These are phyloP conservation scores for Colletotrichum nymphaeae DNA, from an alignment of 2,329 filamentous ascomycete genomes.

Conservation along the genomic window DNA sequence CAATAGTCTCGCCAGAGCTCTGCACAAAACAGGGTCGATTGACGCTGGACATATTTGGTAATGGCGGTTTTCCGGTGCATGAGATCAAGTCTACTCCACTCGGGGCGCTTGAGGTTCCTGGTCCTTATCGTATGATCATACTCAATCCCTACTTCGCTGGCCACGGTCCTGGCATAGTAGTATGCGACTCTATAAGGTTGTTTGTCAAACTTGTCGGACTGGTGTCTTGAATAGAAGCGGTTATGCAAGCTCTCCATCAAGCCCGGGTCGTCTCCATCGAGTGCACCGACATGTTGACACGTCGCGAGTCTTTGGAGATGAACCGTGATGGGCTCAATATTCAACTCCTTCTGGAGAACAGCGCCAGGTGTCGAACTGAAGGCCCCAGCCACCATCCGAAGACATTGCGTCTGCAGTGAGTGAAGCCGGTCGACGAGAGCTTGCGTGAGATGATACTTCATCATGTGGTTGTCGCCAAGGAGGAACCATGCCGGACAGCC, in stretches of 20 bases:
- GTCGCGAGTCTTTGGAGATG: not conserved
- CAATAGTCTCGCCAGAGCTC: not conserved
- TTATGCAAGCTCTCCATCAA: too few relatives aligned
- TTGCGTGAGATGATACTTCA: not conserved
- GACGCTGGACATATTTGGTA: too few relatives aligned
- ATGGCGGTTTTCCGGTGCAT: too few relatives aligned
- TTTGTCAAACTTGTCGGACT: too few relatives aligned
- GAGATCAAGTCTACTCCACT: too few relatives aligned
- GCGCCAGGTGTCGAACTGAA: not conserved
- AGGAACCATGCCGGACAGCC: slow-evolving; percentile 4
- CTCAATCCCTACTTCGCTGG: too few relatives aligned
- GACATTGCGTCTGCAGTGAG: not conserved
- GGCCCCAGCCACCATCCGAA: not conserved
- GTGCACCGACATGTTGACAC: not conserved
- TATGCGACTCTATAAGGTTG: too few relatives aligned
- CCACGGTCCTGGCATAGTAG: too few relatives aligned
- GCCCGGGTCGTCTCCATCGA: not conserved
- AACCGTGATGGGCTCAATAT: not conserved
- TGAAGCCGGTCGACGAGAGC: not conserved
- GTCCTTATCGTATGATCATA: too few relatives aligned
- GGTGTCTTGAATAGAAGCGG: too few relatives aligned
- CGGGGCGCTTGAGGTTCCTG: too few relatives aligned
- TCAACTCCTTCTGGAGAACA: not conserved
- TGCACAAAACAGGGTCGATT: not conserved
- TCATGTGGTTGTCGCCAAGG: not conserved